These are phyloP conservation scores for Lepraria neglecta DNA, from an alignment of 495 filamentous ascomycete genomes.

Conservation along the genomic window DNA sequence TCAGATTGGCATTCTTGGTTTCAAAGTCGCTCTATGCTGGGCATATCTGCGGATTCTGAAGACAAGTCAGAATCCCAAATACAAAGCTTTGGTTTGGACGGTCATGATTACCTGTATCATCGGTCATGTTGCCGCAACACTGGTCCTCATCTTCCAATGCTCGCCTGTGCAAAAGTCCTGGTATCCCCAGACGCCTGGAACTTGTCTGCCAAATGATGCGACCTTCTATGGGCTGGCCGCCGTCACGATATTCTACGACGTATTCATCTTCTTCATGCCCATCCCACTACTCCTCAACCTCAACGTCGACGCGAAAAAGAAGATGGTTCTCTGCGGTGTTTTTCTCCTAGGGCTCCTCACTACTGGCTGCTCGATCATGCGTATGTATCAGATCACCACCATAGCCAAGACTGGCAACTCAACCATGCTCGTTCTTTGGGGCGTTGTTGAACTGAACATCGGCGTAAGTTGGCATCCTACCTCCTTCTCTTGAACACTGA, in stretches of 20 bases:
- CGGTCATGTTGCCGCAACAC: conserved; percentile 44
- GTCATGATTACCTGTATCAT: conserved; percentile 40
- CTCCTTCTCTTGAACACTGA: neutral
- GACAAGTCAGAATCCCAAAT: conserved; percentile 41
- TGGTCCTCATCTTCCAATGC: conserved; percentile 50
- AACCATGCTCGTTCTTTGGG: conserved; percentile 53
- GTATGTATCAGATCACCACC: conserved; percentile 47
- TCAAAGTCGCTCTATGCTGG: conserved; percentile 54
- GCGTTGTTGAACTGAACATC: conserved; percentile 53
- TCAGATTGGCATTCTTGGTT: conserved; percentile 51
- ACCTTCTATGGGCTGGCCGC: conserved; percentile 50
- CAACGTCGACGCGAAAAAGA: conserved; percentile 46
- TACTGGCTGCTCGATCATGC: conserved; percentile 50
- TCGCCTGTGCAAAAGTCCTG: conserved; percentile 47
- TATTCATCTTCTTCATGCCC: conserved; percentile 48
- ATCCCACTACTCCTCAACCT: conserved; percentile 48
- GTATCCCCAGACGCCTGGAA: conserved; percentile 35
- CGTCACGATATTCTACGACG: conserved; percentile 48
- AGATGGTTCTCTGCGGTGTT: conserved; percentile 47
- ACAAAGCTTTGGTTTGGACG: conserved; percentile 43
- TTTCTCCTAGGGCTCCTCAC: conserved; percentile 55
- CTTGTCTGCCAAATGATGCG: conserved; percentile 45
- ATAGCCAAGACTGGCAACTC: conserved; percentile 51
- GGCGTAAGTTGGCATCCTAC: conserved; percentile 33
- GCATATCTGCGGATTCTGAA: conserved; percentile 50